Percentiles rank a stretch among this genome's conserved stretches.
Evolutionary conservation across 1,284 basidiomycete genomes (phyloP).

Genomic region (Ceratobasidium sp.): DNA sequence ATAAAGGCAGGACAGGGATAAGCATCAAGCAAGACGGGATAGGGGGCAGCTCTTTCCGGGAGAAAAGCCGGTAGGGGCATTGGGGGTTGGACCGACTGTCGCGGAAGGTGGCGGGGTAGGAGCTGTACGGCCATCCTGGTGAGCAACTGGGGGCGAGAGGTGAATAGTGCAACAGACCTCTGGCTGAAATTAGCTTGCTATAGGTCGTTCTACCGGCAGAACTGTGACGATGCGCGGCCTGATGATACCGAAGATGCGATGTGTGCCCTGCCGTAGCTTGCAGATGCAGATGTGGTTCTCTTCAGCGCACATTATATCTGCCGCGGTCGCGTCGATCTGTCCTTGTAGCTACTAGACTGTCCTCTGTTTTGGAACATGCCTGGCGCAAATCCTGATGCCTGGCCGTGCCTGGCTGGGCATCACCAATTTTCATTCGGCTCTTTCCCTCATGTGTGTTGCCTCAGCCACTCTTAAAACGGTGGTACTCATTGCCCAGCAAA

Average conservation of each 20-base stretch:
- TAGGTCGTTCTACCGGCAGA: not conserved
- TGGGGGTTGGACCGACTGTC: conserved; percentile 16
- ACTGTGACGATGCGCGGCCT: not conserved
- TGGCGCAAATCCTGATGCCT: not conserved
- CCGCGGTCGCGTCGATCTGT: not conserved
- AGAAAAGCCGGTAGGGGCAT: conserved; percentile 26
- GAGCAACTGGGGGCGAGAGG: not conserved
- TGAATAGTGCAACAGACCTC: not conserved
- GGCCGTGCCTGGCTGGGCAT: too few relatives aligned
- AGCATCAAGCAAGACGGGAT: conserved; percentile 19
- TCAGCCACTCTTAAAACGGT: too few relatives aligned
- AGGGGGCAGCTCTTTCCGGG: not conserved
- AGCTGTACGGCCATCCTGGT: conserved; percentile 1
- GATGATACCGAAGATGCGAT: not conserved
- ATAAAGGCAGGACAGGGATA: conserved; percentile 29
- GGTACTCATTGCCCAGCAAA: too few relatives aligned
- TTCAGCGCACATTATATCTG: not conserved
- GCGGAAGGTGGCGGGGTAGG: not conserved
- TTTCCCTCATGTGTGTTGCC: too few relatives aligned
- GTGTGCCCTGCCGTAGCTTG: conserved; percentile 2
- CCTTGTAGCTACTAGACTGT: too few relatives aligned
- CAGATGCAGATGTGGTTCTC: conserved; percentile 13
- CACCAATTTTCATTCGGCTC: too few relatives aligned
- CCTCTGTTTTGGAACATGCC: too few relatives aligned
- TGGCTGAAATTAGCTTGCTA: not conserved